Evolutionary conservation across 192 early-diverging fungal genomes (phyloP).

Genomic region (Backusella sp.): DNA sequence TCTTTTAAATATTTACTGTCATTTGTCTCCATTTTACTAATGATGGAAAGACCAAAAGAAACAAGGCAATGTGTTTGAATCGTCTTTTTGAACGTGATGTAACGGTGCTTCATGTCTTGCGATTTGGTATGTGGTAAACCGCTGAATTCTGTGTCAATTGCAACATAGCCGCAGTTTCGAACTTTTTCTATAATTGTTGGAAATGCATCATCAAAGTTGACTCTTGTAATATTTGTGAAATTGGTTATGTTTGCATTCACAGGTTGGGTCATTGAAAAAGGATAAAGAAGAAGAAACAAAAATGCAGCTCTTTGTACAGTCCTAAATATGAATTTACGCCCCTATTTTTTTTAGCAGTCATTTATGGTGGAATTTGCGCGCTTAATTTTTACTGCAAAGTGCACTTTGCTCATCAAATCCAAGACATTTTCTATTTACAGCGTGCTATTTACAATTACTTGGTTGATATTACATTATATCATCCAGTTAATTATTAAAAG

Average conservation of each 20-base stretch:
- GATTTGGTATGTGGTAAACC: constrained; percentile 58
- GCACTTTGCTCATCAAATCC: no score
- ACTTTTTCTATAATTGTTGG: constrained; percentile 44
- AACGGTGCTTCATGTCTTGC: constrained; percentile 82
- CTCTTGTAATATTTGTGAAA: constrained; percentile 69
- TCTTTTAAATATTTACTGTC: background rate
- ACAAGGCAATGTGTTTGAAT: constrained; percentile 77
- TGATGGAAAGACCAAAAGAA: constrained; percentile 79
- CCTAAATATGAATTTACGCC: no score
- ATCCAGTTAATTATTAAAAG: no score
- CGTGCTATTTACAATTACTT: no score
- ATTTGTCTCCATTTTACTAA: constrained; percentile 36
- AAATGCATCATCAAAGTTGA: constrained; percentile 52
- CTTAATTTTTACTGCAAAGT: no score
- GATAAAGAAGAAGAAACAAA: background rate
- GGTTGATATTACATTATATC: no score
- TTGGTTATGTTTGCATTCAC: background rate
- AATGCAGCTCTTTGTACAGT: background rate
- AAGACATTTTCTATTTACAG: no score
- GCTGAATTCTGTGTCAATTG: constrained; percentile 91
- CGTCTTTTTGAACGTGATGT: constrained; percentile 68
- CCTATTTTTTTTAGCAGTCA: no score
- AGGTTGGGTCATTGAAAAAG: background rate
- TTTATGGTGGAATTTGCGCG: no score
- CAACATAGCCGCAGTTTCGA: constrained; percentile 67